A percentile compares a stretch with the other conserved stretches of the same genome.
phyloP scores from a whole-genome alignment of 108 stramenopile species.

The Cyclotella baltica region DNA sequence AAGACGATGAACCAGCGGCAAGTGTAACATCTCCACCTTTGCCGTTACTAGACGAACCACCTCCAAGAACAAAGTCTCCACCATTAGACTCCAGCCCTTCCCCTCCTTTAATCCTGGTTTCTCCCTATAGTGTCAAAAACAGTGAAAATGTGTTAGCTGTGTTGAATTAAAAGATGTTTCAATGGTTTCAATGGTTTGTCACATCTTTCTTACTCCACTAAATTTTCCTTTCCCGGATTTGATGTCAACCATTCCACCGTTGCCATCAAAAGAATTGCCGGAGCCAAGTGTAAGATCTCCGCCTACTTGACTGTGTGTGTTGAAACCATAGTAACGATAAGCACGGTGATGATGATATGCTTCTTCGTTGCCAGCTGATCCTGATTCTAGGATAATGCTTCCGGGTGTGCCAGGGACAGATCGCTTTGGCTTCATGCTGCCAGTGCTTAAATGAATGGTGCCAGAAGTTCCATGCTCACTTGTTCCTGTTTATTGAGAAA shows the following conservation, averaged over 20 bases:
- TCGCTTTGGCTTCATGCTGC: constrained; percentile 18
- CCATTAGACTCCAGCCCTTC: constrained; percentile 16
- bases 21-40: constrained; percentile 41
- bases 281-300: constrained; percentile 23
- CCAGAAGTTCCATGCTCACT: constrained; percentile 5
- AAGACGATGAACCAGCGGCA: constrained; percentile 19
- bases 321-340: not conserved
- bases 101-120: constrained; percentile 40
- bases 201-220: constrained; percentile 27
- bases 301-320: constrained; percentile 1
- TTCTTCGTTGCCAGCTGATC: constrained; percentile 8
- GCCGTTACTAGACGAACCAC: constrained; percentile 2
- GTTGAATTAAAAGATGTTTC: too few relatives aligned
- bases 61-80: constrained; percentile 21
- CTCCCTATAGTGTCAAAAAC: too few relatives aligned
- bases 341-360: not conserved
- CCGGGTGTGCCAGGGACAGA: not conserved
- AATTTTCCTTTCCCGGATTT: constrained; percentile 20
- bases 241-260: constrained; percentile 35
- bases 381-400: not conserved
- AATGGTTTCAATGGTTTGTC: too few relatives aligned
- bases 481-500: constrained; percentile 12
- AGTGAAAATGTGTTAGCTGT: too few relatives aligned
- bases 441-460: not conserved
- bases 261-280: constrained; percentile 38